Evolutionary conservation across 495 filamentous ascomycete genomes (phyloP), one percentile per base, ranked within the genome.

Genomic region (Penicillium roqueforti): DNA sequence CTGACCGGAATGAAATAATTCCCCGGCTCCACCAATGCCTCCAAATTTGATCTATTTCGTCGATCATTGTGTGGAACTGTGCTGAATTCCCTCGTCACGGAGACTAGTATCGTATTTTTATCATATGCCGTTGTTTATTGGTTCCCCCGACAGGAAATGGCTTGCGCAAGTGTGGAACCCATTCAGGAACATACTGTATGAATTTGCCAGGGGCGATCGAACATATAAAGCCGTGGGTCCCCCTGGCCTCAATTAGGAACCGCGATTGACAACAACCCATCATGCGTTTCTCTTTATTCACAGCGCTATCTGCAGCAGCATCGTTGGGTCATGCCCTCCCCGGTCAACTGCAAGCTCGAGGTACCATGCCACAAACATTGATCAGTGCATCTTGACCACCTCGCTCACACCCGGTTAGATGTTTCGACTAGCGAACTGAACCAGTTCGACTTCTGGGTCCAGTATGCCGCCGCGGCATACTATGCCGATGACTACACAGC

Each of bases 401-500:
- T 18, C 18, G 34, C 52, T 67, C 13, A 54, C 42, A 10, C 9
- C 16, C 6, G 4, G 6, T 1, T 36, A 72, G 69, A 68, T 31
- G 47, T 72, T 11, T 39, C 76, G 0, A 14, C 61, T 0, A 54
- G 55, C 1, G 65, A 79, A 28, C 62, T 84, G n/a, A 49, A 63
- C 23, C 72, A 77, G 16, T 74, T 89, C 48, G 57, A 77, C 14
- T 79, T 87, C 58, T 86, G 78, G 67, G 77, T 81, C n/a, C 83
- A 91, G 65, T 91, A 84, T 67, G 75, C 86, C 1, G 83, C 74
- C 0, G 83, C 86, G 0, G 64, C 81, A 4, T 87, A 87, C 65
- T 91, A 87, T 64, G 75, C 78, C 44, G 67, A 79, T 42, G 78
- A 75, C 50, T 65, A 78, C 10, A 63, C 65, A 16, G 54, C 63